Evolutionary conservation across 495 filamentous ascomycete species (phyloP), one percentile per base, ranked within the genome.

Genomic region (Rhypophila decipiens): DNA sequence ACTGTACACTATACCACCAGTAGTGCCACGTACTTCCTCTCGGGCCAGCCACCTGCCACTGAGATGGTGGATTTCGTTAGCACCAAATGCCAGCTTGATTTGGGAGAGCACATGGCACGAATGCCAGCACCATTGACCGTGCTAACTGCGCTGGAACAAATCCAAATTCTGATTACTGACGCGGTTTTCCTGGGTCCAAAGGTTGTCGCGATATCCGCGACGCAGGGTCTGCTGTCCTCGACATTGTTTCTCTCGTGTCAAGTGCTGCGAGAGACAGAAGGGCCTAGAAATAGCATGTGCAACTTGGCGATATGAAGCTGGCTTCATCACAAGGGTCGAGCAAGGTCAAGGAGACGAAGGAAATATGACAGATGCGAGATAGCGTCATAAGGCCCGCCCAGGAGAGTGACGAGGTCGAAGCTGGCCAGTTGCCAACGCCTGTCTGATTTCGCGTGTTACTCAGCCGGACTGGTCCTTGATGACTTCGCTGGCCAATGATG

Each of bases 1-100:
- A n/a, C n/a, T n/a, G n/a, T n/a, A n/a, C n/a, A n/a, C n/a, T n/a
- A n/a, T n/a, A n/a, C 37, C 52, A 47, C 24, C 18, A 15, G 5
- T 45, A 44, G 21, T 54, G 57, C 54, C 57, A 60, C 57, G 57
- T 57, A 57, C 51, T 27, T 27, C 22, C 46, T 45, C 24, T 44
- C 45, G 44, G 49, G 51, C 44, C 43, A 47, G 20, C 21, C 24
- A 15, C 22, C 47, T 42, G 41, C 27, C 11, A 35, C 24, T 41
- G 29, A 19, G 15, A 13, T 23, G 35, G 39, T 39, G n/a, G n/a
- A n/a, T n/a, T n/a, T n/a, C n/a, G n/a, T n/a, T n/a, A n/a, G n/a
- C n/a, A n/a, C n/a, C n/a, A n/a, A n/a, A n/a, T n/a, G n/a, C n/a
- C n/a, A n/a, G n/a, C n/a, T n/a, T n/a, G n/a, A n/a, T 49, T 46